Evolutionary conservation across 768 basidiomycete genomes (phyloP).

Genomic region (Phlegmacium glaucopus): DNA sequence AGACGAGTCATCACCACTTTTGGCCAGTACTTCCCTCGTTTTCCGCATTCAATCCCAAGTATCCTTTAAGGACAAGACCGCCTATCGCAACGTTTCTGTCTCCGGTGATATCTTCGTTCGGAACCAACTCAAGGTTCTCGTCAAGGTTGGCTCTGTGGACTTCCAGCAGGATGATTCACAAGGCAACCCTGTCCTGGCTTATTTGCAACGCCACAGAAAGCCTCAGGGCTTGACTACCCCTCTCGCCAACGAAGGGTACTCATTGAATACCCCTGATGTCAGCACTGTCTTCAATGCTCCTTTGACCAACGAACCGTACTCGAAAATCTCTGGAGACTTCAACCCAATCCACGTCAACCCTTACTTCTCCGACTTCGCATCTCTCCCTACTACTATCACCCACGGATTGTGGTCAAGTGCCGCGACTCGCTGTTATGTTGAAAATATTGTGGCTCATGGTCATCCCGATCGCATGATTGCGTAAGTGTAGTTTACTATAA

Average conservation of each 20-base stretch:
- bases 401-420: too few species aligned
- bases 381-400: conserved; percentile 92
- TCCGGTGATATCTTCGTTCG: conserved; percentile 84
- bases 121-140: conserved; percentile 82
- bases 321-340: conserved; percentile 94
- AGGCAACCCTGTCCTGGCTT: conserved; percentile 92
- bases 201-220: conserved; percentile 87
- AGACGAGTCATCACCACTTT: conserved; percentile 72
- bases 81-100: conserved; percentile 78
- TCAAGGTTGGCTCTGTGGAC: conserved; percentile 86
- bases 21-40: conserved; percentile 77
- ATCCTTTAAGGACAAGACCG: conserved; percentile 87
- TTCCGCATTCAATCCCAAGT: conserved; percentile 89
- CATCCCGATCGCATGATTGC: too few species aligned
- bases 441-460: too few species aligned
- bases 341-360: conserved; percentile 99
- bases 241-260: conserved; percentile 84
- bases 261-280: conserved; percentile 60
- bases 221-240: conserved; percentile 74
- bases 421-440: too few species aligned
- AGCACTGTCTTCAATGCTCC: conserved; percentile 77
- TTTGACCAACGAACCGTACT: conserved; percentile 93
- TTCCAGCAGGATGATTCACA: conserved; percentile 84
- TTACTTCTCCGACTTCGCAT: conserved; percentile 93
- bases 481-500: too few species aligned